Base-by-base conservation (phyloP, 495 filamentous ascomycete genomes). In the Talaromyces trachyspermus region DNA sequence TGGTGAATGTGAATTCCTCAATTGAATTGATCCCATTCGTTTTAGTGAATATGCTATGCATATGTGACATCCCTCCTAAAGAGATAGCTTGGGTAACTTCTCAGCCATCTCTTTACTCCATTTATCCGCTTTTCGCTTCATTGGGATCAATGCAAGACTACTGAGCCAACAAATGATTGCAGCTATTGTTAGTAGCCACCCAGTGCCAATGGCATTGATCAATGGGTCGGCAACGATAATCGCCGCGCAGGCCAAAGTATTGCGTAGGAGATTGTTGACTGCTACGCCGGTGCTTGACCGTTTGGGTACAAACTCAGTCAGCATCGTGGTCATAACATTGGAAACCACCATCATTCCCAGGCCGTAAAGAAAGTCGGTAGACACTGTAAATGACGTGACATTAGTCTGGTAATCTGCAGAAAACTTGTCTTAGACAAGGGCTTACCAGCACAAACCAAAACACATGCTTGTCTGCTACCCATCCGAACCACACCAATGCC, bases 281-380 rank as follows among this genome's bases (percentile, higher is more conserved):
- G 85, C 85, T n/a, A 88, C 79, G 15, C 84, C 84, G 8, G 65
- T 70, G 14, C 69, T 76, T 15, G 76, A 76, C 32, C 68, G 58
- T n/a, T 67, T 60, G 1, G 85, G 83, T 72, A 88, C 77, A 61
- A 89, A 86, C 61, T 89, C 85, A 0, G 80, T 83, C 49, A 83
- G 62, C 77, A 84, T 80, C 2, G 80, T 84, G 4, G 77, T 84
- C 0, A 67, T 61, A 2, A 70, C 64, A 10, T 70, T 62, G 58
- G 60, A 88, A 84, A 17, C 85, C 7, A 89, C 60, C 85, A 89
- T 88, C 48, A 69, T 75, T 3, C 83, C 82, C 19, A 80, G 54
- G 11, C 85, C 84, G 56, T 86, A 89, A 80, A 78, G 64, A 85
- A 84, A 43, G 80, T 84, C 2, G 79, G 77, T 18, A 85, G 19